Percentiles rank a stretch among this genome's conserved stretches.
Evolutionary conservation across 768 basidiomycete species (phyloP).

Genomic region (Phaffia australis): DNA sequence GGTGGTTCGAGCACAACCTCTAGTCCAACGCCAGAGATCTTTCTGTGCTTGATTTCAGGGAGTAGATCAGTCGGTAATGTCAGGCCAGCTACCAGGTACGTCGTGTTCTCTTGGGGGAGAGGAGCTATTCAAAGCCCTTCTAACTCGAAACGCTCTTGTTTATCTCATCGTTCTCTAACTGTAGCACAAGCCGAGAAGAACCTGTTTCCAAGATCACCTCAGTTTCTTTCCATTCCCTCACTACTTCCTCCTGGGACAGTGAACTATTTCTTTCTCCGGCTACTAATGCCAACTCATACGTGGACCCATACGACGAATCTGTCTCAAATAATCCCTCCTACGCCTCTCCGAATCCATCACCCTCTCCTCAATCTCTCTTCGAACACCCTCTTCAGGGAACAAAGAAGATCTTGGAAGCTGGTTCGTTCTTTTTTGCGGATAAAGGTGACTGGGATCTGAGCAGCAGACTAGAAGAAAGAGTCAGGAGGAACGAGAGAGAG

Average conservation of each 20-base stretch:
- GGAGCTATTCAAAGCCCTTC: conserved; percentile 44
- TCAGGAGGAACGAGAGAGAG: conserved; percentile 46
- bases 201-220: conserved; percentile 57
- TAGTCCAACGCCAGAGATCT: conserved; percentile 7
- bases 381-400: conserved; percentile 87
- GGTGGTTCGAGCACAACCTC: conserved; percentile 43
- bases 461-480: conserved; percentile 60
- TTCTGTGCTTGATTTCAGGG: conserved; percentile 20
- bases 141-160: conserved; percentile 57
- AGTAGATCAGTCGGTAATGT: conserved; percentile 43
- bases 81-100: conserved; percentile 39
- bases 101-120: conserved; percentile 39
- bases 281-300: conserved; percentile 7
- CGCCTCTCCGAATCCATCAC: conserved; percentile 10
- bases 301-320: conserved; percentile 1
- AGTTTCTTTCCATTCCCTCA: conserved; percentile 79
- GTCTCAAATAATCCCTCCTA: conserved; percentile 34
- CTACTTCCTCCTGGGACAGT: conserved; percentile 75
- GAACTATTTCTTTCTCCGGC: conserved; percentile 25
- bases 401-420: conserved; percentile 79
- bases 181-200: conserved; percentile 48
- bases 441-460: conserved; percentile 79
- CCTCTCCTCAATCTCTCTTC: conserved; percentile 40
- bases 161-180: conserved; percentile 38
- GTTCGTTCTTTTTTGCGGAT: conserved; percentile 83